phyloP scores from a whole-genome alignment of 345 rosid species.

The Lepidium didymum region DNA sequence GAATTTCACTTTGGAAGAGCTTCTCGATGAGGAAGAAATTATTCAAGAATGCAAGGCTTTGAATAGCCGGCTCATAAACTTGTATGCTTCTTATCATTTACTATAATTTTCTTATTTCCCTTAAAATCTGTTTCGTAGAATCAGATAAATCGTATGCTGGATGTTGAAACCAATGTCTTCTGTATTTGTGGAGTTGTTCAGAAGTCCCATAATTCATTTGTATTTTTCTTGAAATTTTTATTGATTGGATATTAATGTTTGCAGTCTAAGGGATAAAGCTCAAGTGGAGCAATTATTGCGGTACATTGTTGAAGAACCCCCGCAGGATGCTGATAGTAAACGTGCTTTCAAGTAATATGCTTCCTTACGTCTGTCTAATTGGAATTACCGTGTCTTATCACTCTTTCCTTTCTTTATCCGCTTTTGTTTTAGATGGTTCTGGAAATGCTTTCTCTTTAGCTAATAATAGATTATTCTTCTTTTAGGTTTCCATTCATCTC shows the following conservation, averaged over 20 bases:
- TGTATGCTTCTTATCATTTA: conserved; percentile 38
- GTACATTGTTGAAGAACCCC: conserved; percentile 72
- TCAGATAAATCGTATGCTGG: not conserved
- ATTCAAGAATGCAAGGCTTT: conserved; percentile 99
- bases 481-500: conserved; percentile 91
- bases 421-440: not conserved
- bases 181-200: not conserved
- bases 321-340: conserved; percentile 82
- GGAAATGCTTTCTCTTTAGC: not conserved
- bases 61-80: conserved; percentile 90
- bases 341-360: conserved; percentile 71
- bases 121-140: not conserved
- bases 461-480: conserved; percentile 9
- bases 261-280: conserved; percentile 78
- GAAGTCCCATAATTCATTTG: not conserved
- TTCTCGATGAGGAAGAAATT: conserved; percentile 97
- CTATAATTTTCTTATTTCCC: not conserved
- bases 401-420: not conserved
- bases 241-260: conserved; percentile 15
- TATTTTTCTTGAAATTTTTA: not conserved
- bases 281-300: conserved; percentile 92
- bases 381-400: not conserved
- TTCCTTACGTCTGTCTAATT: conserved; percentile 12
- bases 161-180: not conserved
- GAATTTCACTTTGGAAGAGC: conserved; percentile 89